Base-by-base conservation (phyloP, 148 eudicot species). In the Pharnaceum exiguum region DNA sequence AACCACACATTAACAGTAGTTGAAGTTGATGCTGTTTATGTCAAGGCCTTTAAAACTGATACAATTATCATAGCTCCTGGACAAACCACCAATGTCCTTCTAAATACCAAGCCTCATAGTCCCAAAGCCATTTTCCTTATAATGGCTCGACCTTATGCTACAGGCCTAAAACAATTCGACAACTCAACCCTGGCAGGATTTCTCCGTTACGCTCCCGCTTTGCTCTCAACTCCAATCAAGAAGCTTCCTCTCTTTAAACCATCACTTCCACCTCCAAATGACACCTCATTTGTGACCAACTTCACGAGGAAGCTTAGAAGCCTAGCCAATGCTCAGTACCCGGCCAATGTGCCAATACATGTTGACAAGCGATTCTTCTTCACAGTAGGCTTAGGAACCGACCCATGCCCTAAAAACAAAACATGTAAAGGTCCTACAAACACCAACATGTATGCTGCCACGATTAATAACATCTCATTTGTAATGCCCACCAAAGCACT, bases 1-100 rank as follows among this genome's bases (percentile, higher is more conserved):
- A 79, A 79, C 61, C 84, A 79, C 76, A 73, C 78, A n/a, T 62
- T 79, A 39, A 76, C 67, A 2, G 61, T 72, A 1, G 81, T 76
- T 2, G 84, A 80, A 23, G 84, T 51, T 5, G 81, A 80, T 51
- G 84, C 84, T 5, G 62, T 73, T 26, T 80, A 76, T 18, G 69
- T 73, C 24, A 80, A 80, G 50, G 76, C 84, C 7, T 73, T 80
- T 32, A 67, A 76, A 25, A 69, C 84, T 0, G 75, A 75, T 30
- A 66, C 44, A 2, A 63, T 80, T 8, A 22, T 77, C 39, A 80
- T 80, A 33, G 48, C 79, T 33, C 85, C 84, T 0, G 84, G 85
- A 1, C 85, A 80, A 65, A 80, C 81, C 50, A 67, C 74, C 48
- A 80, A 76, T 30, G 73, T 76, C 35, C 69, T 79, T 10, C 56